Conservation (phyloP, 2,329 filamentous ascomycete species). For the Penicillium sp. region DNA sequence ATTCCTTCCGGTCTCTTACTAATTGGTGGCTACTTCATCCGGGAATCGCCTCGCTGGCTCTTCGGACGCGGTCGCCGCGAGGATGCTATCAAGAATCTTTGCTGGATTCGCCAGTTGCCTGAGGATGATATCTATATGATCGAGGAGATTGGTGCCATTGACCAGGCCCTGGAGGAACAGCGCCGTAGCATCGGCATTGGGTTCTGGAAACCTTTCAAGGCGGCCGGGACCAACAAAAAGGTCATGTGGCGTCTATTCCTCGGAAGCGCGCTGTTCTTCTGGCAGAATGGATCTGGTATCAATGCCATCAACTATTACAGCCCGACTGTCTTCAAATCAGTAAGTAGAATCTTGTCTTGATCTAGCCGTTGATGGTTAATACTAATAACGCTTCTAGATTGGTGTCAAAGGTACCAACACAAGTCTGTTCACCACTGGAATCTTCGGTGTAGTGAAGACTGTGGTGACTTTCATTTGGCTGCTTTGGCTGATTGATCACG, state of each 20-base stretch:
- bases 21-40: constrained; percentile 59
- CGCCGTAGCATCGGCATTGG: constrained; percentile 62
- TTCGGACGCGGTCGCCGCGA: constrained; percentile 67
- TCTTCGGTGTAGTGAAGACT: constrained; percentile 76
- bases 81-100: constrained; percentile 58
- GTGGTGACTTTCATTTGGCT: constrained; percentile 67
- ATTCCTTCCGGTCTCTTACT: constrained; percentile 47
- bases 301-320: constrained; percentile 77
- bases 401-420: constrained; percentile 60
- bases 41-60: constrained; percentile 67
- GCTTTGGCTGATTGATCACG: constrained; percentile 64
- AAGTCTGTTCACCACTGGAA: constrained; percentile 66
- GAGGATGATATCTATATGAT: constrained; percentile 60
- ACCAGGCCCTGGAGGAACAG: constrained; percentile 66
- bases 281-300: constrained; percentile 74
- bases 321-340: constrained; percentile 62
- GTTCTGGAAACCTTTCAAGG: constrained; percentile 70
- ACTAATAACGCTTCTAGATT: constrained; percentile 38
- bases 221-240: constrained; percentile 53
- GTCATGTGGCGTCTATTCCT: constrained; percentile 71
- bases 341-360: not conserved
- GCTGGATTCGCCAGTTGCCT: constrained; percentile 44
- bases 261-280: constrained; percentile 71
- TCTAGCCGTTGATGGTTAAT: not conserved
- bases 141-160: constrained; percentile 70